Evolutionary conservation across 495 filamentous ascomycete genomes (phyloP).

Genomic region (Cudoniella acicularis): DNA sequence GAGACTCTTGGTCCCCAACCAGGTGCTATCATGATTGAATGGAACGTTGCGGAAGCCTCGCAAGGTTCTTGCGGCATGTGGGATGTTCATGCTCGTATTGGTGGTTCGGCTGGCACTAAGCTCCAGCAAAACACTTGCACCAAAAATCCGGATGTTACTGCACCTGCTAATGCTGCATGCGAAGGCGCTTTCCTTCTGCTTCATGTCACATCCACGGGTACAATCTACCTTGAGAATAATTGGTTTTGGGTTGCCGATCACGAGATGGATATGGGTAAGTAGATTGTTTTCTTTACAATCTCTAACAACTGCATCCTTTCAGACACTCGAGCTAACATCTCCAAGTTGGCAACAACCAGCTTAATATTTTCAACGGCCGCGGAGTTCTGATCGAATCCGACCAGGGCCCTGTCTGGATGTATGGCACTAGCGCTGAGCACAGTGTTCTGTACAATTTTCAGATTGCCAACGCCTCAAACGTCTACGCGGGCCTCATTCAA

Average conservation of each 20-base stretch:
- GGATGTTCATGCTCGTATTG: conserved; percentile 88
- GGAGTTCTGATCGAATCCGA: conserved; percentile 52
- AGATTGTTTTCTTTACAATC: background rate
- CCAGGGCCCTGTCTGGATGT: conserved; percentile 62
- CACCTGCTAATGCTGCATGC: conserved; percentile 49
- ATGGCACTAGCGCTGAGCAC: conserved; percentile 83
- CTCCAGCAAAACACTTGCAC: conserved; percentile 72
- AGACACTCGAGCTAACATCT: background rate
- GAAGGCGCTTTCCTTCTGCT: conserved; percentile 78
- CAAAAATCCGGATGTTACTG: conserved; percentile 59
- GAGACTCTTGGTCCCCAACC: conserved; percentile 73
- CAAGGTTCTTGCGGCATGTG: conserved; percentile 78
- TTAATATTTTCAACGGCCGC: conserved; percentile 89
- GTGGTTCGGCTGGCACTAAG: conserved; percentile 76
- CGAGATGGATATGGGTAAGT: conserved; percentile 63
- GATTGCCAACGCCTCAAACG: conserved; percentile 70
- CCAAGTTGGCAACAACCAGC: conserved; percentile 63
- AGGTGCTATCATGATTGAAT: conserved; percentile 85
- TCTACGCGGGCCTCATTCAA: conserved; percentile 85
- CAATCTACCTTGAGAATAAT: conserved; percentile 82
- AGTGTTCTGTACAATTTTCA: conserved; percentile 84
- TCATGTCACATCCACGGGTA: conserved; percentile 67
- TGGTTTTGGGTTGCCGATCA: conserved; percentile 98
- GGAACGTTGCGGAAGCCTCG: conserved; percentile 69
- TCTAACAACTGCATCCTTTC: background rate